phyloP scores from a whole-genome alignment of 768 basidiomycete species.

The Tulasnella sp. region DNA sequence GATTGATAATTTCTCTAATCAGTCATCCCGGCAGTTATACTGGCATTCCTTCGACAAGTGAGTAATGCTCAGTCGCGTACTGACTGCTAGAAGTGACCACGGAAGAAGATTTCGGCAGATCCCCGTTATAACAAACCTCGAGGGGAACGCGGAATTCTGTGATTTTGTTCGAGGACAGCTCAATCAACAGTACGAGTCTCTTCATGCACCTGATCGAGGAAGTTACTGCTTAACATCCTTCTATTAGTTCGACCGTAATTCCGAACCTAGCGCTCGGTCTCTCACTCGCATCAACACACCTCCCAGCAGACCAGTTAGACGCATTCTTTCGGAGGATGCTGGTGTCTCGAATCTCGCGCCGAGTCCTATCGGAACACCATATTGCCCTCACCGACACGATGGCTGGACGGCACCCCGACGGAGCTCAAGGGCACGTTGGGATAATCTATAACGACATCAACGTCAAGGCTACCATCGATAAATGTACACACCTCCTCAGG shows the following conservation, averaged over 20 bases:
- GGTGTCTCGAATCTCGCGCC: slow-evolving; percentile 77
- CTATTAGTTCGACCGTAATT: slow-evolving; percentile 56
- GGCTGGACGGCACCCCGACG: slow-evolving; percentile 34
- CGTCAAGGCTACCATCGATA: slow-evolving; percentile 58
- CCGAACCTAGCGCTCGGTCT: slow-evolving; percentile 74
- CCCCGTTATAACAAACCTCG: slow-evolving; percentile 57
- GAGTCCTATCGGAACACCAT: slow-evolving; percentile 84
- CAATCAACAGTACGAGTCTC: slow-evolving; percentile 57
- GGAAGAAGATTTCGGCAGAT: slow-evolving; percentile 55
- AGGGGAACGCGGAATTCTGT: slow-evolving; percentile 75
- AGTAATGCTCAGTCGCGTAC: slow-evolving; percentile 12
- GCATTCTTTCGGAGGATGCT: slow-evolving; percentile 88
- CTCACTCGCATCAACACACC: slow-evolving; percentile 71
- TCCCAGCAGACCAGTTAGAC: slow-evolving; percentile 69
- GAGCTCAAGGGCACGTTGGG: slow-evolving; percentile 43
- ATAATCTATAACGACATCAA: slow-evolving; percentile 72
- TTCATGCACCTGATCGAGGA: slow-evolving; percentile 11
- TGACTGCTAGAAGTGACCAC: slow-evolving; percentile 2
- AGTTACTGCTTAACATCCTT: slow-evolving; percentile 1
- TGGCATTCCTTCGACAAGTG: slow-evolving; percentile 82
- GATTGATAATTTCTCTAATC: not conserved
- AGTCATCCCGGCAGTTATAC: slow-evolving; percentile 46
- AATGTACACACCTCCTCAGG: slow-evolving; percentile 49
- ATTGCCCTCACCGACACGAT: slow-evolving; percentile 63
- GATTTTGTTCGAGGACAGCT: slow-evolving; percentile 52